Conservation (phyloP, 2,329 filamentous ascomycete species). For the Diplodia sapinea region DNA sequence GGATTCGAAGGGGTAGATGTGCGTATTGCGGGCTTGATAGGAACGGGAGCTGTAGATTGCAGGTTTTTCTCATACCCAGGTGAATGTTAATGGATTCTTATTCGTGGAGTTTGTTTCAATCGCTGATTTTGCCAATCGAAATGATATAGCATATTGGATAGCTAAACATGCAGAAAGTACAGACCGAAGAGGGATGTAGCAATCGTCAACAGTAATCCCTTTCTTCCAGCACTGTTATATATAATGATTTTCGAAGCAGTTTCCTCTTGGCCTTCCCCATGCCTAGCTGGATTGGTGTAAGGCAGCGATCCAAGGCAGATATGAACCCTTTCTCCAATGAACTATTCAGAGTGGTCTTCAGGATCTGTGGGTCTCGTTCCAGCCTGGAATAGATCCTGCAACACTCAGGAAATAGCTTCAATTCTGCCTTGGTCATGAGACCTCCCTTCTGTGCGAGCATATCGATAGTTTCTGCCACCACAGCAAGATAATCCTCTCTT, state of each 20-base stretch:
- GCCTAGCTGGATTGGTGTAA: no score
- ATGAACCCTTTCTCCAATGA: background rate
- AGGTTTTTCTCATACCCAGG: conserved; percentile 10
- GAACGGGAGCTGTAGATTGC: background rate
- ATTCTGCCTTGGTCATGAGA: background rate
- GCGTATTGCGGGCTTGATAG: background rate
- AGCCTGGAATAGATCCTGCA: accelerated
- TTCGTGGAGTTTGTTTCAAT: background rate
- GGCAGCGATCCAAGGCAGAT: background rate
- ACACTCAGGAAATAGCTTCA: background rate
- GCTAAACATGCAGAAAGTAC: no score
- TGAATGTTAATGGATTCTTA: background rate
- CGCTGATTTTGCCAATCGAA: background rate
- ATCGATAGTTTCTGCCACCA: no score
- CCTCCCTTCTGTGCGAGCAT: background rate
- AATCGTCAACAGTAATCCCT: no score
- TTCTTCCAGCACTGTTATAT: no score
- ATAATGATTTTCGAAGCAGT: background rate
- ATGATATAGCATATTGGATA: no score
- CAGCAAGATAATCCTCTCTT: no score
- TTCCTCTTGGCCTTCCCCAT: background rate
- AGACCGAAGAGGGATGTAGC: no score
- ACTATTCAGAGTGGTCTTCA: background rate
- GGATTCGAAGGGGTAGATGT: background rate
- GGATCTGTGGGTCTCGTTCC: background rate